Base-by-base conservation (phyloP, 495 filamentous ascomycete genomes). In the Hyaloscypha bicolor region DNA sequence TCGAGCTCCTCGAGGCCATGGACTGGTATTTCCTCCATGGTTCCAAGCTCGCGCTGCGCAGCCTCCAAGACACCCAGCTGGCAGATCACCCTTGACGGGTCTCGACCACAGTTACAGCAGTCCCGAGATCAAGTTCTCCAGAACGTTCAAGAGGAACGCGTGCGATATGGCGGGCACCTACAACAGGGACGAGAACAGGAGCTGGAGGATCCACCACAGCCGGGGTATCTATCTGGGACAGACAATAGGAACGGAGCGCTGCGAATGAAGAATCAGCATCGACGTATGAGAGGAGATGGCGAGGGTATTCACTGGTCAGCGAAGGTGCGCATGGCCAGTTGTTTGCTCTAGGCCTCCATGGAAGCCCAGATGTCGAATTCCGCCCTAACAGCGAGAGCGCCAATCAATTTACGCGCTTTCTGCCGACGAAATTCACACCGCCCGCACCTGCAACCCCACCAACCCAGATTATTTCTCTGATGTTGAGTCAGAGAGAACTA, bases 1-100 rank as follows among this genome's bases (percentile, higher is more conserved):
- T 82, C 76, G 61, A 86, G 74, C 53, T 83, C 82, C 21, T 83
- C 78, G 42, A 85, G 69, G 25, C 83, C 82, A 3, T 69, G 68
- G 21, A 74, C 62, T 12, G 60, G 67, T 51, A 68, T 61, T 33
- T 64, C 57, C 21, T 69, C 67, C 72, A 72, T 74, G 16, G 35
- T 19, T 48, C 11, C 42, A 48, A 12, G 42, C 6, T 37, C 35
- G 8, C 35, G 35, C 35, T 48, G 9, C 42, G 8, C 42, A 16
- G 16, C 42, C 4, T 4, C 8, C 42, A 48, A 48, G 11, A 16
- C 9, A 48, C 16, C 35, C 6, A 37, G 35, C 12, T 37, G 35
- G 35, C 35, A 37, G 35, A 37, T 12, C 12, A 37, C 35, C 35
- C 35, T 25, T 25, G 25, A 25, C 2, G 25, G 25, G 25, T 25